These are phyloP conservation scores for Alternaria atra DNA, from an alignment of 2,329 filamentous ascomycete genomes.

Conservation along the genomic window DNA sequence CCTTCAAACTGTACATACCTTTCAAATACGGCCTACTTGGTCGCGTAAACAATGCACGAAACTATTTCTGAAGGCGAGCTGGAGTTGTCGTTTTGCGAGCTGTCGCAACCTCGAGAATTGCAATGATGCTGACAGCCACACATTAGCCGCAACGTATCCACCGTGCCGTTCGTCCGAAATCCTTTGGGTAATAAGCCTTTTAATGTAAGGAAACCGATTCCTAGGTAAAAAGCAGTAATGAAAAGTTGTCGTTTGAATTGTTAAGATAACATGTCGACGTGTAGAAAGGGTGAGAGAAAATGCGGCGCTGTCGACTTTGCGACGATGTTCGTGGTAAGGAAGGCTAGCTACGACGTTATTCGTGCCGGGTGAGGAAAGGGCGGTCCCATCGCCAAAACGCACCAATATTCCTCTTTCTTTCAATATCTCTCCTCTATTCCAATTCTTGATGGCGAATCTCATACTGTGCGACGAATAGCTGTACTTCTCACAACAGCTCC, in stretches of 20 bases:
- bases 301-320: not conserved
- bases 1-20: not conserved
- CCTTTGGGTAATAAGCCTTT: too few species aligned
- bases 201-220: not conserved
- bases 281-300: not conserved
- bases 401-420: not conserved
- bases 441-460: not conserved
- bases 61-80: not conserved
- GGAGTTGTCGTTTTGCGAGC: not conserved
- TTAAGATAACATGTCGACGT: not conserved
- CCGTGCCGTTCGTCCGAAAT: conserved; percentile 5
- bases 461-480: not conserved
- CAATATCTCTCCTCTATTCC: not conserved
- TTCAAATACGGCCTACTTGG: not conserved
- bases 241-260: not conserved
- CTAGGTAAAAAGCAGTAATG: too few species aligned
- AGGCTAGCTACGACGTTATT: not conserved
- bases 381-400: not conserved
- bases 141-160: not conserved
- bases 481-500: not conserved
- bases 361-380: not conserved
- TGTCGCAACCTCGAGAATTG: conserved; percentile 1
- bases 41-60: not conserved
- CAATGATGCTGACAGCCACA: not conserved
- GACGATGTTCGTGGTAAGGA: not conserved